Percentiles rank a stretch among this genome's conserved stretches.
Evolutionary conservation across 495 filamentous ascomycete genomes (phyloP).

Genomic region (Penicillium fimorum): DNA sequence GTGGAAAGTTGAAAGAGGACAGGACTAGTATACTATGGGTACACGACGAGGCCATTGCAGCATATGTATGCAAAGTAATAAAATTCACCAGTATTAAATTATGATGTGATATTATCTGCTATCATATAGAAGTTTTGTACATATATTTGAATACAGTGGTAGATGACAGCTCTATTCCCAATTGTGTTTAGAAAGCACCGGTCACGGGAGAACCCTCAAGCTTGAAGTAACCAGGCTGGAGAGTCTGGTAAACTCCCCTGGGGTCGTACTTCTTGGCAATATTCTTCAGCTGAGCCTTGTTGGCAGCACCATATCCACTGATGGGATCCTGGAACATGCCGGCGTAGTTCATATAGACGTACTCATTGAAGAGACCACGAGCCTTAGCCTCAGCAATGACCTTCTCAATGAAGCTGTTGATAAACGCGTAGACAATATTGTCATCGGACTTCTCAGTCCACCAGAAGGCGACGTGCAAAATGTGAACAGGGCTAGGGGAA

Average conservation of each 20-base stretch:
- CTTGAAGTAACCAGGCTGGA: slow-evolving; percentile 47
- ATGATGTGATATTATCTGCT: background rate
- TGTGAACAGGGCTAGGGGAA: slow-evolving; percentile 36
- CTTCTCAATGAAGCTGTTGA: slow-evolving; percentile 20
- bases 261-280: slow-evolving; percentile 43
- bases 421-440: slow-evolving; percentile 19
- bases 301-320: slow-evolving; percentile 35
- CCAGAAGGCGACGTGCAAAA: slow-evolving; percentile 36
- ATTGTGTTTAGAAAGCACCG: background rate
- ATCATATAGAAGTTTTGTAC: background rate
- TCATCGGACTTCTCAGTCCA: slow-evolving; percentile 40
- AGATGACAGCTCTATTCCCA: background rate
- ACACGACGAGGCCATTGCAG: too few species aligned
- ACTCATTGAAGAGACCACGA: slow-evolving; percentile 46
- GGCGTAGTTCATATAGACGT: slow-evolving; percentile 58
- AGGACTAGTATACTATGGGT: too few species aligned
- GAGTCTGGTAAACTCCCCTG: slow-evolving; percentile 32
- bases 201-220: slow-evolving; percentile 25
- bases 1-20: too few species aligned
- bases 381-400: slow-evolving; percentile 37
- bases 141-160: background rate
- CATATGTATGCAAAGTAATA: background rate
- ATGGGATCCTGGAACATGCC: slow-evolving; percentile 40
- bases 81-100: background rate
- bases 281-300: slow-evolving; percentile 29